A percentile compares a stretch with the other conserved stretches of the same genome.
These are phyloP conservation scores for Neostapfia colusana DNA, from an alignment of 176 grass and related monocot species.

Conservation along the genomic window DNA sequence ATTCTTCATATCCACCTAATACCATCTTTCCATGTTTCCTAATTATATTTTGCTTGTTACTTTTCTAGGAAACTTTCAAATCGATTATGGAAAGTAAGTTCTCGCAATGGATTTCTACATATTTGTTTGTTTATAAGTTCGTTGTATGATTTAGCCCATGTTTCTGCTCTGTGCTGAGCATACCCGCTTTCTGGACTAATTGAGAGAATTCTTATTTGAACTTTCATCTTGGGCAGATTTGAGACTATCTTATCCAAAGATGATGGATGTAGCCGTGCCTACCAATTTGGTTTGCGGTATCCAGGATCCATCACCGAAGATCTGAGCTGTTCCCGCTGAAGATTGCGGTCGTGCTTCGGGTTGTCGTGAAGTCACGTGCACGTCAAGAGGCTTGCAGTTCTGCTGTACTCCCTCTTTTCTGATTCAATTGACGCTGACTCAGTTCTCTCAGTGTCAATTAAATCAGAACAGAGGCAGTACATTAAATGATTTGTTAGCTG, in stretches of 20 bases:
- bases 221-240: slow-evolving; percentile 59
- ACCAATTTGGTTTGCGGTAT: slow-evolving; percentile 82
- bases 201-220: slow-evolving; percentile 28
- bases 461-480: too few relatives aligned
- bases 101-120: background rate
- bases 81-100: slow-evolving; percentile 87
- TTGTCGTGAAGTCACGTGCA: slow-evolving; percentile 15
- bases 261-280: slow-evolving; percentile 80
- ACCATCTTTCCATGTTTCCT: background rate
- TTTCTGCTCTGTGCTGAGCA: slow-evolving; percentile 12
- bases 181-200: background rate
- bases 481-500: slow-evolving; percentile 46
- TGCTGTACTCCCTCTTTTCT: too few relatives aligned
- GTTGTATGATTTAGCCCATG: background rate
- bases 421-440: too few relatives aligned
- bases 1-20: background rate
- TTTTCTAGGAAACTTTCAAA: slow-evolving; percentile 76
- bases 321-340: slow-evolving; percentile 41
- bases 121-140: background rate
- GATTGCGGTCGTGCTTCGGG: background rate
- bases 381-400: slow-evolving; percentile 13
- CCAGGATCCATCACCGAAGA: slow-evolving; percentile 63
- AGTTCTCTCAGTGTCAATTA: too few relatives aligned
- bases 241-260: slow-evolving; percentile 85
- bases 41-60: slow-evolving; percentile 16